Evolutionary conservation across 176 grass and related monocot species (phyloP), one percentile per base, ranked within the genome.

Genomic region (Eleusine indica): DNA sequence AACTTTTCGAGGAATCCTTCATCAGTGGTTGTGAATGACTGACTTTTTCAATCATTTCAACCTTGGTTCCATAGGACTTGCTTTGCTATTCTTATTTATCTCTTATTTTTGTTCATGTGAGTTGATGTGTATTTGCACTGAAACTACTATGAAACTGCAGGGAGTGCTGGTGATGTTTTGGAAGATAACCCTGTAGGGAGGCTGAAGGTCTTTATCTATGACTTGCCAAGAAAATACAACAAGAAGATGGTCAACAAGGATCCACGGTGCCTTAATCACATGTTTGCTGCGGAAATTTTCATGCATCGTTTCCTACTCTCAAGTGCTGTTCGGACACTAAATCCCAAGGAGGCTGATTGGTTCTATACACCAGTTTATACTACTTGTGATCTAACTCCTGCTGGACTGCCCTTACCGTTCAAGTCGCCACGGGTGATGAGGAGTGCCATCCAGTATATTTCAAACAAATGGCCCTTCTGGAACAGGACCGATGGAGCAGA

Each of bases 241-340:
- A 97, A 94, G 74, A 97, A 97, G 81, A 97, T 97, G 84, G 80
- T 94, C 49, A 91, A 78, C 84, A 97, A 97, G 91, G 95, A 97
- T 88, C 87, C 92, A 38, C 85, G 95, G 67, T 97, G 95, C 68
- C 88, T 97, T 17, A 93, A 69, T 58, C 95, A 97, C 86, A 97
- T 97, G 95, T 97, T 97, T 69, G 95, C 95, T 15, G 93, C 95
- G 22, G 95, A 97, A 86, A 97, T 97, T 60, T 97, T 94, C 87
- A 97, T 97, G 95, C 95, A 97, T 56, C 83, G 95, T 66, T 97
- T 97, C 68, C 83, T 97, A 80, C 82, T 97, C 35, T 94, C 95
- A 42, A 97, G 95, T 82, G 83, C 90, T 2, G 95, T 97, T 25
- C 85, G 95, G 75, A 97, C 95, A 49, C 82, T 94, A 53, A 94